Evolutionary conservation across 2,329 filamentous ascomycete species (phyloP).

Genomic region (Stenocarpella maydis): DNA sequence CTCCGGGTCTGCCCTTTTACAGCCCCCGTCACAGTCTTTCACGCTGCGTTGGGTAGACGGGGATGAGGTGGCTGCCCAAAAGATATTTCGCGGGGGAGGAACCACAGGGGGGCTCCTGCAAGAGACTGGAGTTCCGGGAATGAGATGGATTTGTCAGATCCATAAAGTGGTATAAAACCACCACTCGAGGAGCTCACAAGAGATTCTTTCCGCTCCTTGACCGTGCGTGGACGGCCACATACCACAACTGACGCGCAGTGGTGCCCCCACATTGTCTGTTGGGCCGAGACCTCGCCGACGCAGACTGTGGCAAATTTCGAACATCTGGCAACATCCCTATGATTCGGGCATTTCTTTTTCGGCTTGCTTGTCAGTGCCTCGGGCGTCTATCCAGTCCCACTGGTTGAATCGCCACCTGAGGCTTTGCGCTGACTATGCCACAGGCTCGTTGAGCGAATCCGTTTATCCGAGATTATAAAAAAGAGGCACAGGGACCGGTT

Average conservation of each 20-base stretch:
- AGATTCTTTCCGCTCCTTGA: not conserved
- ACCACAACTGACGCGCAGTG: conserved; percentile 3
- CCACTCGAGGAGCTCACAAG: not conserved
- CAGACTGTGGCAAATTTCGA: conserved; percentile 30
- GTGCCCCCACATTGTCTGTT: conserved; percentile 18
- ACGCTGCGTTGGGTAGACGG: conserved; percentile 20
- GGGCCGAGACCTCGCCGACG: conserved; percentile 18
- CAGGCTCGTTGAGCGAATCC: conserved; percentile 3
- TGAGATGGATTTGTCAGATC: conserved; percentile 12
- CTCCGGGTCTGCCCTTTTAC: conserved; percentile 43
- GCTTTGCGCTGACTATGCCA: conserved; percentile 29
- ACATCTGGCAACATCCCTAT: conserved; percentile 6
- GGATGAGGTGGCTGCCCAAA: conserved; percentile 42
- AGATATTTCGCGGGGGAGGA: conserved; percentile 25
- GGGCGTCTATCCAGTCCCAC: conserved; percentile 5
- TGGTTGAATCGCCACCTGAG: conserved; percentile 3
- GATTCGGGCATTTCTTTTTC: conserved; percentile 18
- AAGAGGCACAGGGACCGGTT: not conserved
- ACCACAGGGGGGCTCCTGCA: not conserved
- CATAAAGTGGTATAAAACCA: conserved; percentile 16
- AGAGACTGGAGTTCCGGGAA: not conserved
- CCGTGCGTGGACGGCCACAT: not conserved
- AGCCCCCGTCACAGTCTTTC: conserved; percentile 27
- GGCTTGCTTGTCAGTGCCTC: conserved; percentile 30
- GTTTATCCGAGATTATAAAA: not conserved